Base-by-base conservation (phyloP, 352 stramenopile genomes). In the Globisporangium acanthophoron region DNA sequence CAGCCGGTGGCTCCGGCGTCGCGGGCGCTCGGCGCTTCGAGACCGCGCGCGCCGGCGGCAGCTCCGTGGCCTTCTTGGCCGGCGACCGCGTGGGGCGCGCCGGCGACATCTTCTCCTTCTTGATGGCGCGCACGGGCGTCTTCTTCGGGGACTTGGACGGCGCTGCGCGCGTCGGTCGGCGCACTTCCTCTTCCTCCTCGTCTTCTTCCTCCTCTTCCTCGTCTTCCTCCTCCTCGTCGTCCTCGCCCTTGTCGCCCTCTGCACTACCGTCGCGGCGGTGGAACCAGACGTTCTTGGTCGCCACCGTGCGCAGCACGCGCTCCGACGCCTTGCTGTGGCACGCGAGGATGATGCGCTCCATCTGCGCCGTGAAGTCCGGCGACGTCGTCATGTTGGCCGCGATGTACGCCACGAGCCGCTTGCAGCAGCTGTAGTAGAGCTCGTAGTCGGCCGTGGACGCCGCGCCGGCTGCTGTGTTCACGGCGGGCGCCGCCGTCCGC, bases 201-300 rank as follows among this genome's bases (percentile, higher is more conserved):
- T 49, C 52, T n/a, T 59, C 64, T 18, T 59, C 52, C 13, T 54
- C 52, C 0, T 13, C 4, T 11, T 58, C 43, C 1, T 51, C 37
- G 13, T 21, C 27, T 15, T 55, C 43, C 3, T 51, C 37, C 18
- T 21, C 27, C 21, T 40, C 59, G 5, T 47, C 59, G 0, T 60
- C 59, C 5, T 66, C 51, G 2, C 50, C 56, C 20, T 59, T 52
- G 27, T 59, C 52, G n/a, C 41, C 54, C 2, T 15, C 3, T 0
- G 41, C 40, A 4, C 43, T 37, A 2, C 52, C 47, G 47, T 70
- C 59, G 12, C 54, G 54, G 21, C 54, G 57, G 48, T 76, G 66
- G 65, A 89, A 78, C 76, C 77, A 91, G 9, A 89, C 29, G n/a
- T 77, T 69, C 58, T 83, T 80, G 24, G 76, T 88, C 52, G 87